Base-by-base conservation (phyloP, 306 rosid genomes). In the Inga laurina region DNA sequence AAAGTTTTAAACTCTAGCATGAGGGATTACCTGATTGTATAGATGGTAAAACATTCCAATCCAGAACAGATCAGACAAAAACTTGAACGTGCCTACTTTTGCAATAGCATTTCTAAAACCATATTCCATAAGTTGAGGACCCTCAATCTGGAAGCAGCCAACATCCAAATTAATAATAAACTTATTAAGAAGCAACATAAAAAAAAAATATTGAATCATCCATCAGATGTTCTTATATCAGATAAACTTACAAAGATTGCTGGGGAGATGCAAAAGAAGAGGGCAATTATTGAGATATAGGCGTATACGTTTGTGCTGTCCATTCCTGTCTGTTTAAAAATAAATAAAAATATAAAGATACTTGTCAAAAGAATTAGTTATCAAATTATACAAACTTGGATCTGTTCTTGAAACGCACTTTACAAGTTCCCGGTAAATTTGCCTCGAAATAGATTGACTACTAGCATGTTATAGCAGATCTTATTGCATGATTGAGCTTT, bases 241-340 rank as follows among this genome's bases (percentile, higher is more conserved):
- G 22, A 61, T 76, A 66, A 41, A 85, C 93, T 87, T 73, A 92
- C 94, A 46, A 92, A 52, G 72, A 88, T 56, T 27, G 97, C 97
- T 0, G 97, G 97, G 24, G 97, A 94, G 30, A 91, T 78, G 87
- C 97, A 93, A 74, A 89, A 51, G 61, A 90, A 54, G 62, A 93
- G 94, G 21, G 94, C 97, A n/a, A 92, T 92, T 16, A 92, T 86
- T n/a, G 97, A 91, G 75, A 81, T 92, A 77, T 92, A 92, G 7
- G 97, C 97, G 16, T 92, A 92, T 69, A 91, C 86, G 24, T 93
- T 93, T 4, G 97, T 93, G 54, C 94, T 92, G 88, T 91, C 94
- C 93, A 91, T 92, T 80, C 92, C 94, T 3, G 92, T 92, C 97
- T 92, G 91, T 76, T 51, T 21, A 59, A 65, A 59, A 65, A 57